Evolutionary conservation across 2,329 filamentous ascomycete genomes (phyloP), one percentile per base, ranked within the genome.

Genomic region (Calycina marina): DNA sequence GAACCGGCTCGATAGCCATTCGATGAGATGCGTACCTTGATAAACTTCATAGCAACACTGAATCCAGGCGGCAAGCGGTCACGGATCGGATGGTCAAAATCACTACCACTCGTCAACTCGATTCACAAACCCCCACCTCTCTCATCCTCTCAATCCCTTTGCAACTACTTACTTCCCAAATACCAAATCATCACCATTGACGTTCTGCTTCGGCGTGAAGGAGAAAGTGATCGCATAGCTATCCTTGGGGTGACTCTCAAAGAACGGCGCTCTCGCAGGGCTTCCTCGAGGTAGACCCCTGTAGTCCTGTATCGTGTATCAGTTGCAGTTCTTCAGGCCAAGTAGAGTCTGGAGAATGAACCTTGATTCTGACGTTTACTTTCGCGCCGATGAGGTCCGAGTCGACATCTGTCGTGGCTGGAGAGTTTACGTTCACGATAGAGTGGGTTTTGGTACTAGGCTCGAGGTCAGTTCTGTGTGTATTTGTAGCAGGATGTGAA

Each of bases 1-100:
- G n/a, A n/a, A n/a, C n/a, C n/a, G n/a, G n/a, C n/a, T n/a, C n/a
- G n/a, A n/a, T n/a, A n/a, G n/a, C n/a, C n/a, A n/a, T n/a, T n/a
- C n/a, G n/a, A n/a, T n/a, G n/a, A n/a, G n/a, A n/a, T n/a, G n/a
- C n/a, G n/a, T n/a, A n/a, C n/a, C n/a, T 81, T 82, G 16, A 93
- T 82, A 26, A 93, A 77, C 32, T 73, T 76, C 56, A 94, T 73
- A 0, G 85, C 86, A 6, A 82, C 77, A 50, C 72, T 73, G 56
- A 93, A 93, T 0, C 88, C 85, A 0, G 83, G 82, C 0, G 90
- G 88, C 2, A 98, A 63, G 11, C 76, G 71, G 51, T 93, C 79
- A 17, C 84, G 72, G 45, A 98, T 90, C 0, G 90, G 83, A 31
- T 80, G 72, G 50, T 93, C 86, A 52, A 96, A 94, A 61, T 94